A percentile compares a stretch with the other conserved stretches of the same genome.
Conservation (phyloP, 192 early-diverging fungal genomes). For the Umbelopsis ramanniana region DNA sequence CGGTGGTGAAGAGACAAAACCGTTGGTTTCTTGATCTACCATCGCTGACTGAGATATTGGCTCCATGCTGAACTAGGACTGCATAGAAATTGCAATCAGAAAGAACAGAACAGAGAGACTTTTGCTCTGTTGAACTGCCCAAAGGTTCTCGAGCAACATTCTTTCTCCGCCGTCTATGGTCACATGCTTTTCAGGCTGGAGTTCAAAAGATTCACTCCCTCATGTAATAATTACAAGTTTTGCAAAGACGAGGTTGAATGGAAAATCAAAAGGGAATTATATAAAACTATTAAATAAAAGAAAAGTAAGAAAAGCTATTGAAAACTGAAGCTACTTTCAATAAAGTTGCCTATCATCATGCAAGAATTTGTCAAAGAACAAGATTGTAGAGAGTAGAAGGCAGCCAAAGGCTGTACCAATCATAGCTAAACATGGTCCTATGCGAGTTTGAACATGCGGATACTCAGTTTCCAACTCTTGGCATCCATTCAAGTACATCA, state of each 20-base stretch:
- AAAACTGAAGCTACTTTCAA: neutral
- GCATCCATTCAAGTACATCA: constrained; percentile 32
- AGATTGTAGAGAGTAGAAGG: constrained; percentile 8
- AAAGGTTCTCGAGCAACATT: neutral
- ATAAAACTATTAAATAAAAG: neutral
- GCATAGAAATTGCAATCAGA: neutral
- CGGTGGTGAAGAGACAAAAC: neutral
- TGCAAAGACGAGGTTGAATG: neutral
- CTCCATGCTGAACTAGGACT: neutral
- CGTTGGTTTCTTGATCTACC: constrained; percentile 1
- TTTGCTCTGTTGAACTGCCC: neutral
- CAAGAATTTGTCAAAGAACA: constrained; percentile 11
- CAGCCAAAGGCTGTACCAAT: constrained; percentile 30
- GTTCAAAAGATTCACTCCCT: neutral
- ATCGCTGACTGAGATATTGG: neutral
- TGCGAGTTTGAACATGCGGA: constrained; percentile 30
- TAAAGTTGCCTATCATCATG: neutral
- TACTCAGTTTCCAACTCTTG: constrained; percentile 26
- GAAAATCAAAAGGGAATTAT: neutral
- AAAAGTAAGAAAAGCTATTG: neutral
- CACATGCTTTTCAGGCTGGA: neutral
- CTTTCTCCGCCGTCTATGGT: too few relatives aligned
- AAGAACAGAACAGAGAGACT: neutral
- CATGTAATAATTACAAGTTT: neutral
- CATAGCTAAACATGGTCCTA: constrained; percentile 34